Base-by-base conservation (phyloP, 2,329 filamentous ascomycete species). In the Zymoseptoria crescenta region DNA sequence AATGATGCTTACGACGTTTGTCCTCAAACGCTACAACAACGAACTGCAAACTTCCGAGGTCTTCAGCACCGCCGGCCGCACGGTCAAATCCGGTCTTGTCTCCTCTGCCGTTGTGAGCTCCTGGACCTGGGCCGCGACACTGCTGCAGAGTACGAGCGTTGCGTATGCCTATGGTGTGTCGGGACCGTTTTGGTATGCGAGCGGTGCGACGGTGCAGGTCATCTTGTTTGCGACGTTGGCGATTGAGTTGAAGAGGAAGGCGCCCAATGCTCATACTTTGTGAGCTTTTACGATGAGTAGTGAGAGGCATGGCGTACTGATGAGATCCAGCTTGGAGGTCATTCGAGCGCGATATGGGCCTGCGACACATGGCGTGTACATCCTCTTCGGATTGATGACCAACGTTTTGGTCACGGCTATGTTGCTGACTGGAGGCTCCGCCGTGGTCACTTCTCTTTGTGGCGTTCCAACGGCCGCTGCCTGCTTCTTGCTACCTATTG, bases 31-130 rank as follows among this genome's bases (percentile, higher is more conserved):
- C 70, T 87, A 87, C 71, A 85, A 87, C 68, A 80, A 86, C 78
- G 91, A 94, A 73, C 78, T 92, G 2, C 91, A 96, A 73, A 96
- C 92, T 0, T 92, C 88, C 0, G 91, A 96, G 76, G 94, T 91
- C 84, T 96, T 96, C 79, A 91, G 83, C 64, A 96, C 91, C 0
- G 91, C 91, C 54, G 91, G 91, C 19, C 81, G 92, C 62, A 91
- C 89, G 1, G 89, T 96, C 65, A 96, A 96, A 72, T 91, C 89
- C 8, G 92, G 91, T 50, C 80, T 96, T 13, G 90, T 96, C 0
- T 89, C 89, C 9, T 89, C 89, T 4, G 91, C 91, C 16, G 91
- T 96, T n/a, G 90, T 96, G 3, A 92, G 88, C 16, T 91, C 87
- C 4, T 96, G 92, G 91, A 96, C 91, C 0, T 96, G 91, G 91